These are phyloP conservation scores for Solanum chiquidenum DNA, from an alignment of 257 asterid species.

Conservation along the genomic window DNA sequence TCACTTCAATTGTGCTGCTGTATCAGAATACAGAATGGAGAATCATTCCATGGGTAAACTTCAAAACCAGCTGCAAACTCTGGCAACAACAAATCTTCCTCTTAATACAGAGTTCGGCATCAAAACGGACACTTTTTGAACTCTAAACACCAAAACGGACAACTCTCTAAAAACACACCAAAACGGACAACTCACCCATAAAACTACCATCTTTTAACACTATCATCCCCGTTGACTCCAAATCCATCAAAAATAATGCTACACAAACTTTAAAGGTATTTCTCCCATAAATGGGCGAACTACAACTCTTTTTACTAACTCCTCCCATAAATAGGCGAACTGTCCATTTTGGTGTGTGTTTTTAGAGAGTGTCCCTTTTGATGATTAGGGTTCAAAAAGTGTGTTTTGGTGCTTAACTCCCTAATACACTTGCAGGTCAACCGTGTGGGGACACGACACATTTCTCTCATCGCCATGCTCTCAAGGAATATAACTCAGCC, in stretches of 20 bases:
- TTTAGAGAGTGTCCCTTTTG: no score
- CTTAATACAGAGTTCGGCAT: not conserved
- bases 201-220: no score
- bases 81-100: not conserved
- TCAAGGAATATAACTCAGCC: not conserved
- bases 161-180: no score
- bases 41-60: not conserved
- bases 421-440: not conserved
- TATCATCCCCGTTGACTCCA: not conserved
- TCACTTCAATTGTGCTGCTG: not conserved
- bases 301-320: no score
- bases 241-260: no score
- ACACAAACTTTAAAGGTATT: no score
- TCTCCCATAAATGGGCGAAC: no score
- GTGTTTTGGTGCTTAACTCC: not conserved
- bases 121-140: no score
- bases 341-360: not conserved
- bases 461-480: not conserved
- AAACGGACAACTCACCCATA: no score
- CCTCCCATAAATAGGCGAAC: not conserved
- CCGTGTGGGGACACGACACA: not conserved
- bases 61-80: not conserved
- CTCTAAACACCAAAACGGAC: no score
- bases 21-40: not conserved
- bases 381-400: not conserved